Evolutionary conservation across 1,139 yeast genomes (phyloP).

Genomic region (Taphrina pruni): DNA sequence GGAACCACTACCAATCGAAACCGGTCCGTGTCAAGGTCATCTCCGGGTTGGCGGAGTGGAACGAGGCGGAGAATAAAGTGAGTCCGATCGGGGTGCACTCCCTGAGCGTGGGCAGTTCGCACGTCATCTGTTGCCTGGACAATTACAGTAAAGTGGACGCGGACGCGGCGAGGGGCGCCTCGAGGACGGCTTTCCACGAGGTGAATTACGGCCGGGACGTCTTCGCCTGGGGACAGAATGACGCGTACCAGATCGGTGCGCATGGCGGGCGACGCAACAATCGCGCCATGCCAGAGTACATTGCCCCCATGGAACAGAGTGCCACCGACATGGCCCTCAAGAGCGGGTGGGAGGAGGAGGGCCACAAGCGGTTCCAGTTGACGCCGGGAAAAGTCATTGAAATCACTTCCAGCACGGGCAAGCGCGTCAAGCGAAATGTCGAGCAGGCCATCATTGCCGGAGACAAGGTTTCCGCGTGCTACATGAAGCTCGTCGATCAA

Average conservation of each 20-base stretch:
- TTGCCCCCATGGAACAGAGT: conserved; percentile 28
- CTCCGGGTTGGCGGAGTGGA: conserved; percentile 56
- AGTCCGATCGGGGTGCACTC: conserved; percentile 40
- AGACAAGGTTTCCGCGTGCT: conserved; percentile 33
- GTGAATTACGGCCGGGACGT: conserved; percentile 57
- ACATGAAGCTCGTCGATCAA: conserved; percentile 29
- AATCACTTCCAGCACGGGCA: conserved; percentile 23
- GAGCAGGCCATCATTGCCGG: conserved; percentile 41
- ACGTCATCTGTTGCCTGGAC: conserved; percentile 65
- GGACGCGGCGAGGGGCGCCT: conserved; percentile 33
- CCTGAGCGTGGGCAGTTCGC: conserved; percentile 63
- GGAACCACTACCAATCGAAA: conserved; percentile 70
- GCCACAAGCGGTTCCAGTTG: conserved; percentile 41
- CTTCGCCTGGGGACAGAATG: conserved; percentile 82
- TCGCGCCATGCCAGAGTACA: conserved; percentile 46
- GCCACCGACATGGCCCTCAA: conserved; percentile 34
- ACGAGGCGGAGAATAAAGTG: conserved; percentile 55
- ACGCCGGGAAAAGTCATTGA: conserved; percentile 36
- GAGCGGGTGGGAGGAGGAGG: conserved; percentile 41
- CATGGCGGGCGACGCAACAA: conserved; percentile 65
- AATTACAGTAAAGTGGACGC: conserved; percentile 53
- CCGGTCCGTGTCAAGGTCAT: conserved; percentile 65
- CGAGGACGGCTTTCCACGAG: conserved; percentile 34
- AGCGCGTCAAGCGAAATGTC: conserved; percentile 34
- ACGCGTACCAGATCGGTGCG: conserved; percentile 80